phyloP scores from a whole-genome alignment of 148 eudicot species.

The Rhododendron ovatum region DNA sequence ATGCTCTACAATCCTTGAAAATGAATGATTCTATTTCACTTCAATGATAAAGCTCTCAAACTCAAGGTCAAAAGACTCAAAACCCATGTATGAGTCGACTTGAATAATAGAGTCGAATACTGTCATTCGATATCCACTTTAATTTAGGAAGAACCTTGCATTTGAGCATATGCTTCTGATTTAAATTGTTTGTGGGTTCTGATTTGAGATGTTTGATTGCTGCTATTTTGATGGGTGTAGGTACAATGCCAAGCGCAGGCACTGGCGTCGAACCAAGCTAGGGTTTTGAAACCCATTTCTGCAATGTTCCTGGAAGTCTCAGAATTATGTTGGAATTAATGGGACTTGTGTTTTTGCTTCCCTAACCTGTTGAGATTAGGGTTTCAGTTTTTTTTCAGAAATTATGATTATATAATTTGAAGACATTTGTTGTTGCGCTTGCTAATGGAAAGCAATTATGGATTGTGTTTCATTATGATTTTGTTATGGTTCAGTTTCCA shows the following conservation, averaged over 20 bases:
- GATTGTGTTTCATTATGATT: background rate
- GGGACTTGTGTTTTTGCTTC: background rate
- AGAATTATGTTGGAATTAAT: background rate
- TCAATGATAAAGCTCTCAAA: background rate
- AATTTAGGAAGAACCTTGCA: background rate
- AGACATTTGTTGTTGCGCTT: background rate
- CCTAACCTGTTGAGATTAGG: background rate
- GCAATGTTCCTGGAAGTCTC: background rate
- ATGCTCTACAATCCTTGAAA: background rate
- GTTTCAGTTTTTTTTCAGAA: background rate
- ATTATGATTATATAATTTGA: background rate
- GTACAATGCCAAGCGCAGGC: slow-evolving; percentile 26
- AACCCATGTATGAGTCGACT: background rate
- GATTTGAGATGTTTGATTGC: background rate
- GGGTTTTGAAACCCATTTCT: slow-evolving; percentile 7
- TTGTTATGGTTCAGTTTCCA: background rate
- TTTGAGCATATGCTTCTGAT: background rate
- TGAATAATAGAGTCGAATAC: background rate
- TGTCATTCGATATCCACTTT: background rate
- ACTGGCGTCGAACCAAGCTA: slow-evolving; percentile 25
- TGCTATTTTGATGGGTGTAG: background rate
- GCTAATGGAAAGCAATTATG: background rate
- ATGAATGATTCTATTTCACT: background rate
- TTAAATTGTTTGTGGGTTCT: background rate
- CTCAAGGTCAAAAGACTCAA: background rate